Evolutionary conservation across 2,329 filamentous ascomycete species (phyloP), one percentile per base, ranked within the genome.

Genomic region (Colletotrichum tanaceti): DNA sequence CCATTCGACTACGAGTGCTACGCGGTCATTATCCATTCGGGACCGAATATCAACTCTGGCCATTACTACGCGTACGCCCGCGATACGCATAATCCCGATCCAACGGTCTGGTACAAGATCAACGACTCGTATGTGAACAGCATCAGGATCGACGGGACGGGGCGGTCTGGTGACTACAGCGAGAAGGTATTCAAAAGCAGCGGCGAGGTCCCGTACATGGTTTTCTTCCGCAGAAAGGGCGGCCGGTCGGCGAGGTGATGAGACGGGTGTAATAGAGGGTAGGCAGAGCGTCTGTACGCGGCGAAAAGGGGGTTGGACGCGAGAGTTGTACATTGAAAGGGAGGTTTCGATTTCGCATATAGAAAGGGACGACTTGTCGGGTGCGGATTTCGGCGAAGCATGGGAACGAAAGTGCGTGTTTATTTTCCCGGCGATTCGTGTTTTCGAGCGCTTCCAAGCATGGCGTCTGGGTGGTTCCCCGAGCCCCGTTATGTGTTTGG

Each of bases 1-100:
- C 90, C 92, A 0, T 93, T 92, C 75, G 81, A 84, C 5, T 99
- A 98, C 78, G 91, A 97, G 75, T 90, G 92, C 60, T 98, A 97
- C 76, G 95, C 90, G 2, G 91, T 98, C 7, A 88, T 97, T 62
- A 85, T 92, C 70, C 94, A 98, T 77, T 79, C 87, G 4, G 94
- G 94, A 24, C 81, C 81, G 1, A 89, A 85, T 1, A 83, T 92
- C 60, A 87, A 88, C 44, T 88, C 87, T 58, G 94, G 94, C 0
- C 94, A 98, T 79, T 98, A 98, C 77, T 90, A 91, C 61, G 86
- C 90, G 4, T 89, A 91, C 66, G 87, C 92, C 70, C 87, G 87
- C 52, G 88, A 91, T 73, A 83, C 85, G 44, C 83, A 82, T 44
- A 78, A 78, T 16, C 76, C 78, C 44, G 78, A 83, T 65, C 79